Percentiles rank a stretch among this genome's conserved stretches.
These are phyloP conservation scores for Cutaneotrichosporon spelunceum DNA, from an alignment of 1,284 basidiomycete genomes.

Conservation along the genomic window DNA sequence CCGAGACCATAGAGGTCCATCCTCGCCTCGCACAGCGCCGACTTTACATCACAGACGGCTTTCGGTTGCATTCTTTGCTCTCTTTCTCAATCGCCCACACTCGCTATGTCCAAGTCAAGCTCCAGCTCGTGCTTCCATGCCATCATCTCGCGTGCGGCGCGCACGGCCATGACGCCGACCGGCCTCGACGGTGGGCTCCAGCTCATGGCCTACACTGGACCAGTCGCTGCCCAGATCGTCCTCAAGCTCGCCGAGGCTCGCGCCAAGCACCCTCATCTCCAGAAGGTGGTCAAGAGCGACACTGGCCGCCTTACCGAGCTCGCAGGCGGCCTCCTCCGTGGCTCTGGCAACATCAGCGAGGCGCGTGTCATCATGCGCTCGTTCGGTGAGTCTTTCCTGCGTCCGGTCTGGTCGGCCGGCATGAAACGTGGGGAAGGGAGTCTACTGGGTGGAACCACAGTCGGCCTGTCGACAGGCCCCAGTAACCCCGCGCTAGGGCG, in stretches of 20 bases:
- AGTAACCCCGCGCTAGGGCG: background rate
- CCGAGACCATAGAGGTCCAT: background rate
- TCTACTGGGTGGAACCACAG: background rate
- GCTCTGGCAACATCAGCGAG: slow-evolving; percentile 39
- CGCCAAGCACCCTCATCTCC: slow-evolving; percentile 24
- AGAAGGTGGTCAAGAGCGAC: slow-evolving; percentile 12
- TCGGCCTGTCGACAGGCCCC: background rate
- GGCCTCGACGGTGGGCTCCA: slow-evolving; percentile 49
- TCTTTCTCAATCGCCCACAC: slow-evolving; percentile 4
- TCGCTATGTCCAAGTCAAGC: slow-evolving; percentile 16
- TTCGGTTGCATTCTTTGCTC: background rate
- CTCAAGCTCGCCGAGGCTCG: slow-evolving; percentile 36
- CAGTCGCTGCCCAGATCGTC: slow-evolving; percentile 40
- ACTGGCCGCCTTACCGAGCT: slow-evolving; percentile 26
- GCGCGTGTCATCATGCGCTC: slow-evolving; percentile 48
- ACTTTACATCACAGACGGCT: background rate
- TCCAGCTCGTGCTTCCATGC: slow-evolving; percentile 3
- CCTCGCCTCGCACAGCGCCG: background rate
- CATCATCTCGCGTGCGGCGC: slow-evolving; percentile 33
- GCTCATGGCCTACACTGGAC: slow-evolving; percentile 46
- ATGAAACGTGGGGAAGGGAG: background rate
- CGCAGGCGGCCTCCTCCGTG: slow-evolving; percentile 36
- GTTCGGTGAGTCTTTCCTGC: slow-evolving; percentile 40
- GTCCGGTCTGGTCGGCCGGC: background rate
- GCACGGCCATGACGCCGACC: slow-evolving; percentile 34